A percentile compares a stretch with the other conserved stretches of the same genome.
Evolutionary conservation across 768 basidiomycete species (phyloP).

Genomic region (Lactarius sanguifluus): DNA sequence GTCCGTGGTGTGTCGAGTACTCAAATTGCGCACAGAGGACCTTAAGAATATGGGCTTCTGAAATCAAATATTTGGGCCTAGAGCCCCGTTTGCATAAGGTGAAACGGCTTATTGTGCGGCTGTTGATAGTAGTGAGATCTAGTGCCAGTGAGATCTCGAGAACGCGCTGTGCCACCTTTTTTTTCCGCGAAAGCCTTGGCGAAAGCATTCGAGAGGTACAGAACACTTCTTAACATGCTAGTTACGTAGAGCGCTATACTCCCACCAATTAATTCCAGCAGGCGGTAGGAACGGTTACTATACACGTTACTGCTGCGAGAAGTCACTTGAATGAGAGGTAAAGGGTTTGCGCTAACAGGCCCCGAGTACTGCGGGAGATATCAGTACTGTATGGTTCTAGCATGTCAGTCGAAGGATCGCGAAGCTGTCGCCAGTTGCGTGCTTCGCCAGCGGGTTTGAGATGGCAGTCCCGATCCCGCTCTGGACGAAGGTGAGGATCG

Average conservation of each 20-base stretch:
- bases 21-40: background rate
- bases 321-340: background rate
- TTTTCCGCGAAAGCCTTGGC: too few relatives aligned
- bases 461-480: constrained; percentile 10
- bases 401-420: background rate
- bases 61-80: constrained; percentile 1
- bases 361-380: background rate
- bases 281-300: background rate
- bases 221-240: background rate
- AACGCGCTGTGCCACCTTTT: background rate
- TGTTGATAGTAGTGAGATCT: background rate
- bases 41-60: background rate
- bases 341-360: background rate
- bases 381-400: background rate
- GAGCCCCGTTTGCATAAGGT: background rate
- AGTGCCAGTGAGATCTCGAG: background rate
- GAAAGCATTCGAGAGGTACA: background rate
- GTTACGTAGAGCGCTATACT: background rate
- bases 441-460: constrained; percentile 2
- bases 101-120: background rate
- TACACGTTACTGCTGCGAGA: background rate
- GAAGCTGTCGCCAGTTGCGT: background rate
- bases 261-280: background rate
- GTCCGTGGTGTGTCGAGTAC: background rate
- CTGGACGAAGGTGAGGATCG: constrained; percentile 17